A percentile compares a stretch with the other conserved stretches of the same genome.
Conservation (phyloP, 2,329 filamentous ascomycete species). For the Davidsoniella australis region DNA sequence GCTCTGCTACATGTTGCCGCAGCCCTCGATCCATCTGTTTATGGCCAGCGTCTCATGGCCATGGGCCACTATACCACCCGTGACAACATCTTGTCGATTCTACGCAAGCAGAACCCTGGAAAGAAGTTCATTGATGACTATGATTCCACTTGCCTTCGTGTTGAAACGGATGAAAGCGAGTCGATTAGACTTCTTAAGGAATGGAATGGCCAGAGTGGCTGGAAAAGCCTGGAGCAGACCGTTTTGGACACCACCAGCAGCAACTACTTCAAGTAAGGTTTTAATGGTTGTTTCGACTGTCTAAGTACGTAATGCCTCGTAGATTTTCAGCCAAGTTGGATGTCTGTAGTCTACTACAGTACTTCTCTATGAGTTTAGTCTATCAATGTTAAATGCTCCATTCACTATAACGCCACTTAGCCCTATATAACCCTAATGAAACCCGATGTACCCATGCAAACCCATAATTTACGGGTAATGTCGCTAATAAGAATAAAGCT, state of each 20-base stretch:
- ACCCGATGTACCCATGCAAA: too few relatives aligned
- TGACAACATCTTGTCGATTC: slow-evolving; percentile 13
- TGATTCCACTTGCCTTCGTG: background rate
- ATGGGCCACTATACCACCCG: slow-evolving; percentile 15
- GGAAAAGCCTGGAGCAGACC: slow-evolving; percentile 9
- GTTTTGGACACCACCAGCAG: background rate
- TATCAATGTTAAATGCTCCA: too few relatives aligned
- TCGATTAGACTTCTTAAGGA: slow-evolving; percentile 1
- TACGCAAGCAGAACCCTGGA: slow-evolving; percentile 14
- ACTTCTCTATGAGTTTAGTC: too few relatives aligned
- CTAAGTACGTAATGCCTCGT: too few relatives aligned
- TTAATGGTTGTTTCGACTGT: too few relatives aligned
- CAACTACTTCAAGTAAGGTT: too few relatives aligned
- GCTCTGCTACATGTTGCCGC: slow-evolving; percentile 17
- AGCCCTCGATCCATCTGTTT: slow-evolving; percentile 15
- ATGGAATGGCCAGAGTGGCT: slow-evolving; percentile 1
- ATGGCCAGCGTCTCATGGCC: slow-evolving; percentile 16
- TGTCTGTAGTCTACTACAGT: too few relatives aligned
- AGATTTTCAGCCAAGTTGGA: too few relatives aligned
- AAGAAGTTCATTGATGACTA: slow-evolving; percentile 11
- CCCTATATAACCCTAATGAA: too few relatives aligned
- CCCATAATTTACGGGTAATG: too few relatives aligned
- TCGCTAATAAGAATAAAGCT: too few relatives aligned
- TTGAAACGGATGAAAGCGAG: background rate
- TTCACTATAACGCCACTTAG: too few relatives aligned